Evolutionary conservation across 768 basidiomycete species (phyloP).

Genomic region (Amanita molliuscula): DNA sequence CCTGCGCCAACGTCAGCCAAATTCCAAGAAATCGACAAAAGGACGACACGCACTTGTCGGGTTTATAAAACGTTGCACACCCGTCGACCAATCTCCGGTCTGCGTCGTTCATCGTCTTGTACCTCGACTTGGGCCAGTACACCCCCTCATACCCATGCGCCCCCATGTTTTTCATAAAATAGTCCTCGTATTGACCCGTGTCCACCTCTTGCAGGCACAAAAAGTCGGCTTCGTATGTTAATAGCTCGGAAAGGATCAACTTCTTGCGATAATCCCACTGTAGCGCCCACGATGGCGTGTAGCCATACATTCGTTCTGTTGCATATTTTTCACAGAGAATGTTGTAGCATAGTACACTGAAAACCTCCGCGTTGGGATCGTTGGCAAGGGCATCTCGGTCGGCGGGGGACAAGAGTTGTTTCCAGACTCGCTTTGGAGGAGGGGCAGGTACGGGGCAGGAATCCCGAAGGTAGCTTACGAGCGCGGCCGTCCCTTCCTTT

Average conservation of each 20-base stretch:
- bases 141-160: conserved; percentile 82
- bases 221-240: conserved; percentile 77
- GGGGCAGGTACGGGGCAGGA: conserved; percentile 73
- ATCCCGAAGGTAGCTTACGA: conserved; percentile 89
- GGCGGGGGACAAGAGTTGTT: conserved; percentile 42
- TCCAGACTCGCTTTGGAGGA: conserved; percentile 79
- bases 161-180: conserved; percentile 65
- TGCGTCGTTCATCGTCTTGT: conserved; percentile 83
- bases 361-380: conserved; percentile 65
- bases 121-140: conserved; percentile 86
- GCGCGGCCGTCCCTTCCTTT: conserved; percentile 87
- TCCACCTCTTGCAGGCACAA: conserved; percentile 95
- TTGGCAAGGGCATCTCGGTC: conserved; percentile 48
- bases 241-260: conserved; percentile 75
- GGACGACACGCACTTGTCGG: conserved; percentile 54
- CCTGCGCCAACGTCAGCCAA: conserved; percentile 27
- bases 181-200: conserved; percentile 85
- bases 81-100: conserved; percentile 90
- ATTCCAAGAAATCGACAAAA: conserved; percentile 3
- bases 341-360: conserved; percentile 85
- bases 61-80: conserved; percentile 93
- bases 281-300: conserved; percentile 94
- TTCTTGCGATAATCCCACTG: conserved; percentile 93
- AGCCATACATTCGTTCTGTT: conserved; percentile 83
- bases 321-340: conserved; percentile 90